phyloP scores from a whole-genome alignment of 139 green algal species.

The Auxenochlorella pyrenoidosa region DNA sequence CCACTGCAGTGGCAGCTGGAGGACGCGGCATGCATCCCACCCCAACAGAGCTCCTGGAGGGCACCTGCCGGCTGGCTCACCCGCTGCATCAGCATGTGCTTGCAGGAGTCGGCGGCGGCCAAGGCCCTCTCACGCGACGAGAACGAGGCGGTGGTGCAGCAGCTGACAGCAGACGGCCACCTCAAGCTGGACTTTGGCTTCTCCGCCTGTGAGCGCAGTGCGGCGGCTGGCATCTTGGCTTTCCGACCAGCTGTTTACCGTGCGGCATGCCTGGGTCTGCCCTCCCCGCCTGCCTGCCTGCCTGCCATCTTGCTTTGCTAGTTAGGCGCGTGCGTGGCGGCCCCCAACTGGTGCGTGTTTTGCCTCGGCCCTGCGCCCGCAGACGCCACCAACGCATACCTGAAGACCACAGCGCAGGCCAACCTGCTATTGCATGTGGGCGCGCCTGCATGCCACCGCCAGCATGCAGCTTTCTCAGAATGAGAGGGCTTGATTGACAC shows the following conservation, averaged over 20 bases:
- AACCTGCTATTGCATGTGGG: constrained; percentile 38
- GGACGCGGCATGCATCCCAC: too few species aligned
- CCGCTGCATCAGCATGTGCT: too few species aligned
- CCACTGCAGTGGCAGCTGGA: too few species aligned
- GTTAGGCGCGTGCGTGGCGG: too few species aligned
- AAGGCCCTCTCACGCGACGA: constrained; percentile 52
- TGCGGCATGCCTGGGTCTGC: neutral
- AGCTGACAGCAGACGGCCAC: constrained; percentile 32
- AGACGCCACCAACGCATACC: constrained; percentile 57
- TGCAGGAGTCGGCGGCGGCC: neutral
- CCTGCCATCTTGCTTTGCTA: neutral
- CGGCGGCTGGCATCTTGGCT: neutral
- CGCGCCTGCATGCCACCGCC: too few species aligned
- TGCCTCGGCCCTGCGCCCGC: neutral
- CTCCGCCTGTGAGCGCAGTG: constrained; percentile 44
- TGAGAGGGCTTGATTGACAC: too few species aligned
- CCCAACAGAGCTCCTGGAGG: too few species aligned
- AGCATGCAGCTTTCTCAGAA: too few species aligned
- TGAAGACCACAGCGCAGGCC: constrained; percentile 38
- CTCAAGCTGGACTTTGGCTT: constrained; percentile 69
- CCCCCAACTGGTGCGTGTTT: neutral
- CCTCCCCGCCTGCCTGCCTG: neutral
- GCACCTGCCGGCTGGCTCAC: too few species aligned
- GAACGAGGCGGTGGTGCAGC: constrained; percentile 45
- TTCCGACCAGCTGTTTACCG: neutral